Conservation (phyloP, 2,329 filamentous ascomycete genomes). For the Geosmithia putterillii region DNA sequence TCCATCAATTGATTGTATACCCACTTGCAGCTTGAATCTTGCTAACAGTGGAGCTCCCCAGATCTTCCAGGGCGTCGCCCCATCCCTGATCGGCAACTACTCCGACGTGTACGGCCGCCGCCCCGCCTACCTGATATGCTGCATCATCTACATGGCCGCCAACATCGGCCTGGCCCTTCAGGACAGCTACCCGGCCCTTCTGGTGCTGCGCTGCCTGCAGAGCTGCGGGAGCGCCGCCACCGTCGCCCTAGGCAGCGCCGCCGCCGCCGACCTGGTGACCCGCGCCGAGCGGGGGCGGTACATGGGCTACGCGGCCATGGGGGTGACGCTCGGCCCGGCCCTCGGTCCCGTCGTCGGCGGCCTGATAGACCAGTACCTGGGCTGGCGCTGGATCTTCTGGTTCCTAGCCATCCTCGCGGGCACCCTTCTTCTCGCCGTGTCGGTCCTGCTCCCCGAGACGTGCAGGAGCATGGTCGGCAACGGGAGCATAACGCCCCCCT, state of each 20-base stretch:
- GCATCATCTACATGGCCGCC: slow-evolving; percentile 38
- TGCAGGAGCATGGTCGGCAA: slow-evolving; percentile 33
- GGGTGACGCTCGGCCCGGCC: slow-evolving; percentile 32
- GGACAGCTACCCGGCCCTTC: slow-evolving; percentile 32
- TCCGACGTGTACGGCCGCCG: slow-evolving; percentile 41
- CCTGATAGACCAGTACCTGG: slow-evolving; percentile 40
- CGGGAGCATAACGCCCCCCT: slow-evolving; percentile 32
- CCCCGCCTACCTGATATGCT: slow-evolving; percentile 40
- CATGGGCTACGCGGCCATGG: slow-evolving; percentile 38
- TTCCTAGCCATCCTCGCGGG: slow-evolving; percentile 37
- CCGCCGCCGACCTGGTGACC: slow-evolving; percentile 52
- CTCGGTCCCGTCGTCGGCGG: slow-evolving; percentile 47
- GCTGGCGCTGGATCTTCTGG: slow-evolving; percentile 52
- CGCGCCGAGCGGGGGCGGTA: slow-evolving; percentile 49
- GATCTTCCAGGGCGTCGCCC: slow-evolving; percentile 49
- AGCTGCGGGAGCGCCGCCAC: slow-evolving; percentile 47
- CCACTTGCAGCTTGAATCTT: no score
- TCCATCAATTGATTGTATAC: no score
- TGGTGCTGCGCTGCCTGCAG: slow-evolving; percentile 43
- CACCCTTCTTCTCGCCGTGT: slow-evolving; percentile 26
- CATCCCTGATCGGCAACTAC: slow-evolving; percentile 42
- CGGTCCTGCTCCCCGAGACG: slow-evolving; percentile 42
- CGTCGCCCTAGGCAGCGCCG: slow-evolving; percentile 41
- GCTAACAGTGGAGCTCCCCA: no score
- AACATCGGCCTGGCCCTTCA: slow-evolving; percentile 41